phyloP scores from a whole-genome alignment of 2,329 filamentous ascomycete genomes.

The Aspergillus bombycis region DNA sequence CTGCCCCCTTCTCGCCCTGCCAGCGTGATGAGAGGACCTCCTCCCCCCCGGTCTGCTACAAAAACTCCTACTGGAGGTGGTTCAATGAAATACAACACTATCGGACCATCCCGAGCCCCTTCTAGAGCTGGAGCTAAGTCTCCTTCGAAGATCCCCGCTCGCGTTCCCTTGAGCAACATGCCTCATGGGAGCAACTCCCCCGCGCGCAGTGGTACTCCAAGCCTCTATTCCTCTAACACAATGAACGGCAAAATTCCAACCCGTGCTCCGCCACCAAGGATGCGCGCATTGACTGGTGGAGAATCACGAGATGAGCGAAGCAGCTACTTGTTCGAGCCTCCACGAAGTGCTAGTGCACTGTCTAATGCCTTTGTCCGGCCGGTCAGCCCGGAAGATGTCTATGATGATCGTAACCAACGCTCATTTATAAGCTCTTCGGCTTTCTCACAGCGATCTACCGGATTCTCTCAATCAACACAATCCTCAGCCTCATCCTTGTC shows the following conservation, averaged over 20 bases:
- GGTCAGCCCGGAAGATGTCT: constrained; percentile 77
- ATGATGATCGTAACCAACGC: constrained; percentile 66
- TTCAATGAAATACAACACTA: constrained; percentile 45
- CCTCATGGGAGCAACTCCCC: constrained; percentile 71
- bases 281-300: constrained; percentile 74
- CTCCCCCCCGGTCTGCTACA: constrained; percentile 47
- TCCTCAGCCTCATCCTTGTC: constrained; percentile 45
- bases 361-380: constrained; percentile 58
- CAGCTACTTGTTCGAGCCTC: constrained; percentile 40
- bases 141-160: constrained; percentile 53
- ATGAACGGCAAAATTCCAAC: constrained; percentile 54
- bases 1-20: constrained; percentile 33
- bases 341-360: constrained; percentile 57
- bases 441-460: constrained; percentile 42
- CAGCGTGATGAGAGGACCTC: constrained; percentile 42
- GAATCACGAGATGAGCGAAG: constrained; percentile 50
- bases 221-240: constrained; percentile 44
- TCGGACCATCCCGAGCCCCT: constrained; percentile 29
- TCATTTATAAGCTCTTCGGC: constrained; percentile 51
- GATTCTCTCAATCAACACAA: constrained; percentile 45
- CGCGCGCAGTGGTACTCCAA: constrained; percentile 63
- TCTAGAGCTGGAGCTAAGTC: constrained; percentile 42
- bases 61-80: constrained; percentile 51
- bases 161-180: constrained; percentile 51
- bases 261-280: constrained; percentile 79